Conservation (phyloP, 2,329 filamentous ascomycete genomes). For the Cadophora gregata region DNA sequence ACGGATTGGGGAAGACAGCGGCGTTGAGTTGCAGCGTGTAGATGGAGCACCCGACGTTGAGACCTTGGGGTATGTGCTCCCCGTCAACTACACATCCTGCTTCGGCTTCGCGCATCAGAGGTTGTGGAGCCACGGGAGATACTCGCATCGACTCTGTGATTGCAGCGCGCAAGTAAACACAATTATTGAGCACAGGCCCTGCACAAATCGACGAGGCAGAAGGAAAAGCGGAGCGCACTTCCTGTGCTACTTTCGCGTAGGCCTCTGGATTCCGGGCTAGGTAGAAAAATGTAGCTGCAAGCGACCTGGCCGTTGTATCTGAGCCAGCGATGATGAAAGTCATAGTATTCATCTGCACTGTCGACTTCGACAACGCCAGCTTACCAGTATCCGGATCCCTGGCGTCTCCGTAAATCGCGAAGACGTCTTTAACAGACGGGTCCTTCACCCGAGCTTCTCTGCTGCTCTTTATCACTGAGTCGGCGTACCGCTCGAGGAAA, state of each 20-base stretch:
- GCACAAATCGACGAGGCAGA: conserved; percentile 41
- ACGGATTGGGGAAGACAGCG: conserved; percentile 40
- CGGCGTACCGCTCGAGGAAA: conserved; percentile 6
- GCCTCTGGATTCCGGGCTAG: conserved; percentile 41
- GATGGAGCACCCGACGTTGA: conserved; percentile 44
- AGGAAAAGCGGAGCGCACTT: conserved; percentile 46
- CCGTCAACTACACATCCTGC: conserved; percentile 44
- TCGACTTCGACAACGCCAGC: conserved; percentile 39
- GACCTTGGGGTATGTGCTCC: conserved; percentile 45
- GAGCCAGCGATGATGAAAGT: conserved; percentile 31
- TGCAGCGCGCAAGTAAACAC: conserved; percentile 51
- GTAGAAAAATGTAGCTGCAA: conserved; percentile 47
- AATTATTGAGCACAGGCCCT: conserved; percentile 45
- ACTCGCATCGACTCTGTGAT: conserved; percentile 55
- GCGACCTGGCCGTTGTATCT: conserved; percentile 46
- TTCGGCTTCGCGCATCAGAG: conserved; percentile 45
- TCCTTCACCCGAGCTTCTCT: conserved; percentile 50
- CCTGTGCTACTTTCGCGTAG: conserved; percentile 41
- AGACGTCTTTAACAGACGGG: conserved; percentile 70
- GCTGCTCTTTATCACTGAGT: conserved; percentile 14
- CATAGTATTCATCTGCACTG: conserved; percentile 19
- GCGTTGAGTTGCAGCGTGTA: conserved; percentile 47
- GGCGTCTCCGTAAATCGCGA: conserved; percentile 75
- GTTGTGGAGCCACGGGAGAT: conserved; percentile 49
- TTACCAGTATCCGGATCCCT: conserved; percentile 71